Conservation (phyloP, 73 alveolate species). For the Durusdinium trenchii region DNA sequence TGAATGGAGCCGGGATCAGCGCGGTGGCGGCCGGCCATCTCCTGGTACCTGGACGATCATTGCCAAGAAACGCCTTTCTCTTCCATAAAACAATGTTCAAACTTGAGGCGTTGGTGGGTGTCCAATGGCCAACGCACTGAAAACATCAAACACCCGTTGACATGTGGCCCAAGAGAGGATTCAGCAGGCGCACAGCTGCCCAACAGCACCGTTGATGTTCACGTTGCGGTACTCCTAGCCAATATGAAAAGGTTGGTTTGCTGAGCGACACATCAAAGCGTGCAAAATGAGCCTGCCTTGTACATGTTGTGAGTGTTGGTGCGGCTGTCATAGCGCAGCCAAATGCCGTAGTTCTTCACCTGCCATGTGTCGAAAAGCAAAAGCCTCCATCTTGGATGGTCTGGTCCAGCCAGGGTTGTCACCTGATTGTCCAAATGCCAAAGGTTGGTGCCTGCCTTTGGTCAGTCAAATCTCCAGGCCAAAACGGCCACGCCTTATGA, state of each 20-base stretch:
- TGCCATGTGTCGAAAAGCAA: neutral
- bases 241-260: too few relatives aligned
- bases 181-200: constrained; percentile 64
- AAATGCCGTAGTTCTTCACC: constrained; percentile 96
- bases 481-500: too few relatives aligned
- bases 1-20: constrained; percentile 95
- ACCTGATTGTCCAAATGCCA: neutral
- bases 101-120: neutral
- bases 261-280: neutral
- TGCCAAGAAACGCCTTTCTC: neutral
- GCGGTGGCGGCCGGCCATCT: constrained; percentile 97
- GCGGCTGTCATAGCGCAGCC: constrained; percentile 96
- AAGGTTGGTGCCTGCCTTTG: too few relatives aligned
- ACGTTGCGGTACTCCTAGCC: constrained; percentile 94
- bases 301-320: constrained; percentile 96
- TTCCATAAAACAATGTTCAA: neutral
- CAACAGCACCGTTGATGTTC: constrained; percentile 95
- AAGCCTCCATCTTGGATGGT: neutral
- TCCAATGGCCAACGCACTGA: neutral
- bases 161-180: neutral
- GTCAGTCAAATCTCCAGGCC: too few relatives aligned
- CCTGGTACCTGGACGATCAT: constrained; percentile 77
- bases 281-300: constrained; percentile 63
- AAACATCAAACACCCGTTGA: neutral
- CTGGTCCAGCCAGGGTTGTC: neutral